These are phyloP conservation scores for Hymenoscyphus linearis DNA, from an alignment of 2,329 filamentous ascomycete species.

Conservation along the genomic window DNA sequence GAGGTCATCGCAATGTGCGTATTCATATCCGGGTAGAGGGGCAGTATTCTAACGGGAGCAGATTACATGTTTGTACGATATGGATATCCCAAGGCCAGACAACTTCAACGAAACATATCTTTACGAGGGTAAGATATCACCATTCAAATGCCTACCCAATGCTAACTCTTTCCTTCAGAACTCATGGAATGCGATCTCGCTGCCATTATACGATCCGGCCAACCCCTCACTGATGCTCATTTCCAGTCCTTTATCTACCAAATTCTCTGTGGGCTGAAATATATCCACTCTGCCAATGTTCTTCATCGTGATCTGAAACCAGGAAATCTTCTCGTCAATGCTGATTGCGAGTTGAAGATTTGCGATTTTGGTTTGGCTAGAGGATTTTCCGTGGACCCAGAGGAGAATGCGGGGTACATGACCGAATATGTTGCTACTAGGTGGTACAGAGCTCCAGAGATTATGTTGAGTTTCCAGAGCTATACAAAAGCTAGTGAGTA, in stretches of 20 bases:
- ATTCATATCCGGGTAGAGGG: not conserved
- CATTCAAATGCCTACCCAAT: not conserved
- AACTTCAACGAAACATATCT: constrained; percentile 99
- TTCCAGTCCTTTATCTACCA: constrained; percentile 99
- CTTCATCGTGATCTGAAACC: constrained; percentile 96
- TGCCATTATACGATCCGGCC: constrained; percentile 94
- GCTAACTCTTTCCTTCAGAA: constrained; percentile 49
- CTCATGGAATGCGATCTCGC: constrained; percentile 99
- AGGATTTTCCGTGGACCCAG: constrained; percentile 93
- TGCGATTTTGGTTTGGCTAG: constrained; percentile 95
- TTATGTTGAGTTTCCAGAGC: constrained; percentile 99
- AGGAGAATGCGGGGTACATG: constrained; percentile 99
- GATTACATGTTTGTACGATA: constrained; percentile 99
- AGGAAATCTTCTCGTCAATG: constrained; percentile 94
- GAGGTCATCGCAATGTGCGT: constrained; percentile 78
- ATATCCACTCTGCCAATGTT: constrained; percentile 98
- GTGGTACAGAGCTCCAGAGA: constrained; percentile 98
- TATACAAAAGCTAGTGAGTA: constrained; percentile 99
- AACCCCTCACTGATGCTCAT: constrained; percentile 94
- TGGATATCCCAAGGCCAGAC: constrained; percentile 96
- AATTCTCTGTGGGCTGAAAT: constrained; percentile 97
- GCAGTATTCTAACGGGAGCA: constrained; percentile 41
- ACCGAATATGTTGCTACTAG: constrained; percentile 97
- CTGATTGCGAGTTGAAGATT: constrained; percentile 98
- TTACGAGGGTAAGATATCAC: constrained; percentile 69